Evolutionary conservation across 768 basidiomycete genomes (phyloP).

Genomic region (Mycena rosella): DNA sequence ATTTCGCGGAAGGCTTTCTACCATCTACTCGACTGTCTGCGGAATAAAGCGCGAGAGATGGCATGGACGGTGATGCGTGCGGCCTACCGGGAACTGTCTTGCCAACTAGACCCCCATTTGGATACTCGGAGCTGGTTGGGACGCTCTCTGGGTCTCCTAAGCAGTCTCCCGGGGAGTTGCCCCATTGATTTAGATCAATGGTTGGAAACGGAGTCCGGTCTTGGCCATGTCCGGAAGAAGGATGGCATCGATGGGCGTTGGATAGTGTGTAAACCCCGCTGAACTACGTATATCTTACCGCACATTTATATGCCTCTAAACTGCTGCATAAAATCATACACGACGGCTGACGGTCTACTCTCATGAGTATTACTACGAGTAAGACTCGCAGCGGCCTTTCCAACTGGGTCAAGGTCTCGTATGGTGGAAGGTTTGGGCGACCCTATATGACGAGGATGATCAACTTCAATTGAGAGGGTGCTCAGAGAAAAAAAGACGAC

Average conservation of each 20-base stretch:
- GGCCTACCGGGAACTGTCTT: conserved; percentile 73
- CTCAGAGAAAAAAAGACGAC: no score
- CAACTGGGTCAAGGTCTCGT: no score
- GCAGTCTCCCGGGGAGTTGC: conserved; percentile 44
- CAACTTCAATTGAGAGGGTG: no score
- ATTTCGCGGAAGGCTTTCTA: conserved; percentile 58
- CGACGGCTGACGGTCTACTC: no score
- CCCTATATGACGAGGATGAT: no score
- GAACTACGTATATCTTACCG: conserved; percentile 15
- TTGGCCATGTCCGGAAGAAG: conserved; percentile 67
- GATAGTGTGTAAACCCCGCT: conserved; percentile 69
- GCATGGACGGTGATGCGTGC: conserved; percentile 72
- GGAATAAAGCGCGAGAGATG: conserved; percentile 63
- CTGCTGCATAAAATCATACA: no score
- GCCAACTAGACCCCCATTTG: conserved; percentile 48
- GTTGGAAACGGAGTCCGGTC: conserved; percentile 56
- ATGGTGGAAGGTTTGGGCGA: no score
- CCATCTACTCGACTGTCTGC: conserved; percentile 60
- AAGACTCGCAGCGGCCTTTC: no score
- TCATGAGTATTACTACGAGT: no score
- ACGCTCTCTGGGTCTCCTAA: conserved; percentile 61
- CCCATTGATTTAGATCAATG: conserved; percentile 62
- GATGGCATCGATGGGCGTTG: conserved; percentile 71
- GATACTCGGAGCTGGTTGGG: conserved; percentile 62
- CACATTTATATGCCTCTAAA: no score